Percentiles rank a stretch among this genome's conserved stretches.
phyloP scores from a whole-genome alignment of 2,329 filamentous ascomycete genomes.

The Didymosphaeria variabile region DNA sequence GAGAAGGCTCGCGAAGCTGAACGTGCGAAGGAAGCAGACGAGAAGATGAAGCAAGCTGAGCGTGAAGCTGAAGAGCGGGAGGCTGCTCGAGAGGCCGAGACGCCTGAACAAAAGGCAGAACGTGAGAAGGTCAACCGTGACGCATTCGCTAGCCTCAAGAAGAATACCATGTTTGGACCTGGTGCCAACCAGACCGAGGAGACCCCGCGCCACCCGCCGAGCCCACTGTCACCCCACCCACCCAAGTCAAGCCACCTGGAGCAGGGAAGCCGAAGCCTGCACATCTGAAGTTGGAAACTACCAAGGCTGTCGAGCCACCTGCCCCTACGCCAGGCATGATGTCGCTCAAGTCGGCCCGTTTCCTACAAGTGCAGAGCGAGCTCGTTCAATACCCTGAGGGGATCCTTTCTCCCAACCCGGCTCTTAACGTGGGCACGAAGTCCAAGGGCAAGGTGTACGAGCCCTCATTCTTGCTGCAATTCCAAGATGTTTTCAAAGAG shows the following conservation, averaged over 20 bases:
- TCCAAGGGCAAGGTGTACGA: slow-evolving; percentile 91
- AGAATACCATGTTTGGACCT: slow-evolving; percentile 58
- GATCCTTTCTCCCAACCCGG: slow-evolving; percentile 89
- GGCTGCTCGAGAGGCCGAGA: slow-evolving; percentile 52
- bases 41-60: slow-evolving; percentile 58
- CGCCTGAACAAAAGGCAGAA: slow-evolving; percentile 54
- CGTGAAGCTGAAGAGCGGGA: slow-evolving; percentile 60
- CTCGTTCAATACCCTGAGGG: slow-evolving; percentile 80
- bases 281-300: slow-evolving; percentile 87
- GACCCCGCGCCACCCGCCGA: slow-evolving; percentile 59
- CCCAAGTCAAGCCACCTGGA: slow-evolving; percentile 51
- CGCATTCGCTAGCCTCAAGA: slow-evolving; percentile 59
- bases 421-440: slow-evolving; percentile 85
- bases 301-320: slow-evolving; percentile 85
- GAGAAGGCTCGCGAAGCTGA: slow-evolving; percentile 63
- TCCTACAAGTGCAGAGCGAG: slow-evolving; percentile 80
- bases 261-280: slow-evolving; percentile 81
- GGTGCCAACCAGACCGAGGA: slow-evolving; percentile 47
- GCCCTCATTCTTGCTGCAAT: slow-evolving; percentile 93
- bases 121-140: slow-evolving; percentile 32
- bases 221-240: slow-evolving; percentile 40
- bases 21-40: slow-evolving; percentile 60
- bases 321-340: slow-evolving; percentile 95
- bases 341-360: slow-evolving; percentile 88
- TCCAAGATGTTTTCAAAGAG: slow-evolving; percentile 95